Percentiles rank a stretch among this genome's conserved stretches.
Evolutionary conservation across 768 basidiomycete species (phyloP).

Genomic region (Boletus insuetus): DNA sequence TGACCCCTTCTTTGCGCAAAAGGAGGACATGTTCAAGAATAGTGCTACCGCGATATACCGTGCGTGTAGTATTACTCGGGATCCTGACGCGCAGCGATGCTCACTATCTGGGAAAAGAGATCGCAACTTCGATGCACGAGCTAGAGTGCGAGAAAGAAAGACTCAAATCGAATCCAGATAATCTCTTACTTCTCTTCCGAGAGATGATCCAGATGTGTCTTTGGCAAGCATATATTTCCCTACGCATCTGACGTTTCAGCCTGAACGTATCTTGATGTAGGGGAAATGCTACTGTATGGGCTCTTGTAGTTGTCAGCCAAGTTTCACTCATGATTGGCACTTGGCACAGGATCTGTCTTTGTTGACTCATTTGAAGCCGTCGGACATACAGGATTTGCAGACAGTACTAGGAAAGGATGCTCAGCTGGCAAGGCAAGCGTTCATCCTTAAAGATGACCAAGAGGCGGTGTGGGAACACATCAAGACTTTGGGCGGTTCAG

Average conservation of each 20-base stretch:
- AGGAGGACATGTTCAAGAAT: constrained; percentile 76
- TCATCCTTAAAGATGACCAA: constrained; percentile 85
- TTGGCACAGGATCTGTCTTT: constrained; percentile 81
- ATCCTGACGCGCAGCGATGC: not conserved
- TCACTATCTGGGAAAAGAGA: constrained; percentile 42
- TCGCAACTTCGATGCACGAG: constrained; percentile 70
- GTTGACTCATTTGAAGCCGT: constrained; percentile 77
- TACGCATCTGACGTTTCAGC: not conserved
- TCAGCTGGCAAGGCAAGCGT: constrained; percentile 69
- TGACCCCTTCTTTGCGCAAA: constrained; percentile 84
- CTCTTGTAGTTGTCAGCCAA: not conserved
- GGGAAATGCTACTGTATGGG: constrained; percentile 88
- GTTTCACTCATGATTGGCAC: not conserved
- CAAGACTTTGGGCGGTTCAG: constrained; percentile 44
- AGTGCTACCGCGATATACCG: constrained; percentile 77
- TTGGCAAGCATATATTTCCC: constrained; percentile 40
- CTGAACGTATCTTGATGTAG: constrained; percentile 37
- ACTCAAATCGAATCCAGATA: constrained; percentile 46
- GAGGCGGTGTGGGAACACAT: constrained; percentile 71
- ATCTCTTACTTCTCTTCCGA: constrained; percentile 63
- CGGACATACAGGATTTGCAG: constrained; percentile 83
- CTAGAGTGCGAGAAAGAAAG: constrained; percentile 49
- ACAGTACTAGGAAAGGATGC: constrained; percentile 71
- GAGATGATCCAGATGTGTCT: constrained; percentile 92
- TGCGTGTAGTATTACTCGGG: constrained; percentile 35